phyloP scores from a whole-genome alignment of 2,329 filamentous ascomycete species.

The Phyllosticta capitalensis region DNA sequence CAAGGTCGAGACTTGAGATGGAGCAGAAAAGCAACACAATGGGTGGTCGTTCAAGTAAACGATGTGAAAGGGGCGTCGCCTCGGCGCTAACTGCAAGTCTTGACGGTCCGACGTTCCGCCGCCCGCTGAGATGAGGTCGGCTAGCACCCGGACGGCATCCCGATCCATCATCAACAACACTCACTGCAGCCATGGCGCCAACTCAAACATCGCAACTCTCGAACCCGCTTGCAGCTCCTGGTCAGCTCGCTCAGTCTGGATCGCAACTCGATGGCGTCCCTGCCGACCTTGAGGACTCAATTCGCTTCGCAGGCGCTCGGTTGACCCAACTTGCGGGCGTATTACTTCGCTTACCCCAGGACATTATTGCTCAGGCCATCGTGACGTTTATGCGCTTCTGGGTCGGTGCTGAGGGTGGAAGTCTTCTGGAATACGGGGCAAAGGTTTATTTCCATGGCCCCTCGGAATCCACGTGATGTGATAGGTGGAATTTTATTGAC shows the following conservation, averaged over 20 bases:
- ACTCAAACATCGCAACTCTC: constrained; percentile 17
- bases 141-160: not conserved
- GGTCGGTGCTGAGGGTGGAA: constrained; percentile 48
- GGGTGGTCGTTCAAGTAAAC: not conserved
- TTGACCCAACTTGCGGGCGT: constrained; percentile 72
- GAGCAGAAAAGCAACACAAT: not conserved
- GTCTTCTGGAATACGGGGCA: constrained; percentile 41
- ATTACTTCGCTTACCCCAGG: constrained; percentile 74
- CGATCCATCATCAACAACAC: not conserved
- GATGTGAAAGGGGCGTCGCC: not conserved
- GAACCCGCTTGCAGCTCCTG: constrained; percentile 63
- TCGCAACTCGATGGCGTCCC: constrained; percentile 52
- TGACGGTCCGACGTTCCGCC: not conserved
- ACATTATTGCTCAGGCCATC: constrained; percentile 75
- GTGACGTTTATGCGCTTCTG: constrained; percentile 76
- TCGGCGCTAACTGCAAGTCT: not conserved
- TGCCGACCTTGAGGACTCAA: constrained; percentile 57
- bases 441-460: constrained; percentile 44
- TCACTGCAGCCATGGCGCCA: constrained; percentile 6
- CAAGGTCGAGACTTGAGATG: not conserved
- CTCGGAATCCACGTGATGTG: constrained; percentile 20
- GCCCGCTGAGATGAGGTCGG: not conserved
- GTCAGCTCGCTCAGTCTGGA: constrained; percentile 53
- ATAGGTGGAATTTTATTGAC: constrained; percentile 11
- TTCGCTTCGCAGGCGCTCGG: constrained; percentile 62